These are phyloP conservation scores for Blastobotrys parvus DNA, from an alignment of 805 yeast species.

Conservation along the genomic window DNA sequence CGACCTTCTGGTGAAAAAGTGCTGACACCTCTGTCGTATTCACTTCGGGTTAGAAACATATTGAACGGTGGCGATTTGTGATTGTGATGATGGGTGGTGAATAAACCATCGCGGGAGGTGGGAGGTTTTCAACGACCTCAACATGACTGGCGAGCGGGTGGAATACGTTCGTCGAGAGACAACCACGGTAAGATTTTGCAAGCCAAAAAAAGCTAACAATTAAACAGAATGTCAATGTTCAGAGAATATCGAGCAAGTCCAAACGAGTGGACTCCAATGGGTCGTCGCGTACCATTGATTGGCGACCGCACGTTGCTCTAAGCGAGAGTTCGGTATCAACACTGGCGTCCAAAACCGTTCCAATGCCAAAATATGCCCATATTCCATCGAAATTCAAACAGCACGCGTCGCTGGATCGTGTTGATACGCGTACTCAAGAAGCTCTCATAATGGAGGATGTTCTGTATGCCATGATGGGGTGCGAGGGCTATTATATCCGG, in stretches of 20 bases:
- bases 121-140: too few species aligned
- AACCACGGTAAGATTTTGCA: too few species aligned
- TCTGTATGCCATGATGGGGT: slow-evolving; percentile 47
- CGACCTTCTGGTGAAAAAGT: slow-evolving; percentile 99
- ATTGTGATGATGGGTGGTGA: too few species aligned
- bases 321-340: slow-evolving; percentile 3
- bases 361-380: slow-evolving; percentile 13
- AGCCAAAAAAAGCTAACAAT: neutral
- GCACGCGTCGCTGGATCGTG: slow-evolving; percentile 4
- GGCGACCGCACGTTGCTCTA: neutral
- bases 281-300: neutral
- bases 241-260: neutral
- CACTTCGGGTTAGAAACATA: slow-evolving; percentile 98
- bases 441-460: slow-evolving; percentile 65
- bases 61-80: too few species aligned
- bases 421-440: slow-evolving; percentile 42
- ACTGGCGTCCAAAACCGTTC: slow-evolving; percentile 11
- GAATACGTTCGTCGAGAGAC: too few species aligned
- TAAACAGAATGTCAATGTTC: neutral
- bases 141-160: too few species aligned
- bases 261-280: too few species aligned
- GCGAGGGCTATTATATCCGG: slow-evolving; percentile 70
- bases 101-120: too few species aligned
- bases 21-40: slow-evolving; percentile 97
- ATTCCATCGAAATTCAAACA: slow-evolving; percentile 4